Evolutionary conservation across 441 rosid species (phyloP).

Genomic region (Codiaeum variegatum): DNA sequence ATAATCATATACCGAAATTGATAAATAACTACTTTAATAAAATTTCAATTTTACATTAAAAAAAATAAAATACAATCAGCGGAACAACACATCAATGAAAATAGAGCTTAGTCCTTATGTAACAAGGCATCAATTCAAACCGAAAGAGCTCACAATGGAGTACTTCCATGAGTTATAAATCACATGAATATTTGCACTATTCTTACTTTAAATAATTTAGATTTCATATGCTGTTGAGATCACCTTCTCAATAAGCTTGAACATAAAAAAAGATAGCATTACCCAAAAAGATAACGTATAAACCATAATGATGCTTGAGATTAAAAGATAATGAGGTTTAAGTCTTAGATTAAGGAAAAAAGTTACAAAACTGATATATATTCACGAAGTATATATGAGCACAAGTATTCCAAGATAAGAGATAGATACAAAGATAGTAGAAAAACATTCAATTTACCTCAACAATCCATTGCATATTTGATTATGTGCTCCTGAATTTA

Average conservation of each 20-base stretch:
- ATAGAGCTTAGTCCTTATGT: not conserved
- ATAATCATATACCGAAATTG: too few species aligned
- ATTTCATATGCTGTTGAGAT: constrained; percentile 59
- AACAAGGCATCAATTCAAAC: not conserved
- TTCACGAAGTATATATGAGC: not conserved
- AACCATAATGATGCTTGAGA: not conserved
- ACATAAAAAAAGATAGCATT: constrained; percentile 13
- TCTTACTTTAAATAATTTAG: too few species aligned
- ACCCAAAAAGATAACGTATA: not conserved
- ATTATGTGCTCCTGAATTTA: constrained; percentile 90
- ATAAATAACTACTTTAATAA: not conserved
- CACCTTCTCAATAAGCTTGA: constrained; percentile 82
- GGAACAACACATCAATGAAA: not conserved
- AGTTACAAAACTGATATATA: not conserved
- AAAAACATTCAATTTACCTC: constrained; percentile 46
- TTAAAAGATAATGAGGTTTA: not conserved
- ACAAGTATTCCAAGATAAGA: not conserved
- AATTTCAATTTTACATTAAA: not conserved
- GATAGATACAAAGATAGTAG: not conserved
- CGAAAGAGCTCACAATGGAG: not conserved
- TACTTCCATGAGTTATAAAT: not conserved
- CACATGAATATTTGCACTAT: too few species aligned
- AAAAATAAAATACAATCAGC: not conserved
- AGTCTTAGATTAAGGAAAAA: not conserved
- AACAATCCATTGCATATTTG: constrained; percentile 78